Conservation (phyloP, 2,329 filamentous ascomycete genomes). For the Monosporascus sp. region DNA sequence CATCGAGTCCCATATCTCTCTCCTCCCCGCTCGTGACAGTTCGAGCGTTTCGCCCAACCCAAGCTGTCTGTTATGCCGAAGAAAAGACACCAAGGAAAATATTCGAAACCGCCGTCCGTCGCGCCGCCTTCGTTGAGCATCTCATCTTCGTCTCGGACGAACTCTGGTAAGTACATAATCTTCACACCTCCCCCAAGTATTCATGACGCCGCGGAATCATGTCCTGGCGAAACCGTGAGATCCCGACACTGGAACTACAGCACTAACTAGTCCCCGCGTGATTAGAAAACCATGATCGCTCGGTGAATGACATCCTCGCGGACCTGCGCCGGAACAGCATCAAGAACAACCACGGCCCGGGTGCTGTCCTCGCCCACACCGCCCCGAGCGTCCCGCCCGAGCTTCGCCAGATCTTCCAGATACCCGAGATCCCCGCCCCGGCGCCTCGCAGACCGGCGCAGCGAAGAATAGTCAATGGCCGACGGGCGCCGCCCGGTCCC, state of each 20-base stretch:
- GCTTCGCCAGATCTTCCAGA: constrained; percentile 53
- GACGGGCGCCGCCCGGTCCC: constrained; percentile 51
- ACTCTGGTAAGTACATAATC: constrained; percentile 10
- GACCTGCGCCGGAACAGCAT: constrained; percentile 45
- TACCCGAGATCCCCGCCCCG: constrained; percentile 51
- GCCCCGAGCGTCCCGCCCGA: constrained; percentile 53
- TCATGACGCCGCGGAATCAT: neutral
- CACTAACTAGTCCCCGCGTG: neutral
- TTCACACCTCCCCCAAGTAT: neutral
- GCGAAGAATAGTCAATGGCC: constrained; percentile 41
- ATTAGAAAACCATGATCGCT: constrained; percentile 30
- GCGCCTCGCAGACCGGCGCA: constrained; percentile 37
- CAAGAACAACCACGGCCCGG: constrained; percentile 18
- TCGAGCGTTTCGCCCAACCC: constrained; percentile 8
- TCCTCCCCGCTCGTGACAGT: constrained; percentile 6
- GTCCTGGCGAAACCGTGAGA: no score
- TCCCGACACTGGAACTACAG: neutral
- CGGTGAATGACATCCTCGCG: constrained; percentile 57
- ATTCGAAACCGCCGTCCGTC: constrained; percentile 54
- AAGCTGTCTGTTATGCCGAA: constrained; percentile 49
- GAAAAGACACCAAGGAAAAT: constrained; percentile 51
- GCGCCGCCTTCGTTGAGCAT: constrained; percentile 43
- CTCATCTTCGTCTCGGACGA: constrained; percentile 27
- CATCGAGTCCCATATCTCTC: neutral
- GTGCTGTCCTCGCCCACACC: constrained; percentile 23